Percentiles rank a stretch among this genome's conserved stretches.
phyloP scores from a whole-genome alignment of 192 early-diverging fungal species.

The Ramicandelaber brevisporus region DNA sequence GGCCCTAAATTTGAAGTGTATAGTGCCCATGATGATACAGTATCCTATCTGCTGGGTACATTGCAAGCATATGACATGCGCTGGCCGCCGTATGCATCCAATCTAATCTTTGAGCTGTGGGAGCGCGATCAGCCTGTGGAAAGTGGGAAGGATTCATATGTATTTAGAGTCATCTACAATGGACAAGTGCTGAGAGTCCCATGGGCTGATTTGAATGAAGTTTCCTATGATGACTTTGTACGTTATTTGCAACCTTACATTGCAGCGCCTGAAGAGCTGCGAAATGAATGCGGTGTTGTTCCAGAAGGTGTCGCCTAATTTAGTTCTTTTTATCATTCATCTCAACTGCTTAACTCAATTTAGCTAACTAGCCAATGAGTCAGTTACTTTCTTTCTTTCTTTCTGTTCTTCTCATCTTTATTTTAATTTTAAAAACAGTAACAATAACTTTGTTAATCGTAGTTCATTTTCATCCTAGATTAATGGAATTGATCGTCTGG shows the following conservation, averaged over 20 bases:
- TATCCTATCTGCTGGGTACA: constrained; percentile 13
- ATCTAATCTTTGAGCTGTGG: constrained; percentile 24
- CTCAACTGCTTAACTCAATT: too few relatives aligned
- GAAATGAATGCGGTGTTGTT: too few relatives aligned
- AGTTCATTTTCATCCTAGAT: too few relatives aligned
- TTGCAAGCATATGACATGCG: constrained; percentile 11
- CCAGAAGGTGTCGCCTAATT: too few relatives aligned
- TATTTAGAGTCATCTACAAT: constrained; percentile 26
- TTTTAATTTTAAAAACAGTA: too few relatives aligned
- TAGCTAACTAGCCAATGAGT: too few relatives aligned
- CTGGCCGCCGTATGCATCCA: constrained; percentile 27
- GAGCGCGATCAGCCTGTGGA: constrained; percentile 9
- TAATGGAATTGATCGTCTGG: too few relatives aligned
- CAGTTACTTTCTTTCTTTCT: too few relatives aligned
- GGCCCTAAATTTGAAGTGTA: constrained; percentile 16
- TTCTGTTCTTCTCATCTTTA: too few relatives aligned
- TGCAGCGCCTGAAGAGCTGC: too few relatives aligned
- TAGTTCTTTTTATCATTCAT: too few relatives aligned
- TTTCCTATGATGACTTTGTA: constrained; percentile 11
- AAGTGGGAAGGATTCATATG: constrained; percentile 7
- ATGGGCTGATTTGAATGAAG: constrained; percentile 16
- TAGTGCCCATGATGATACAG: constrained; percentile 21
- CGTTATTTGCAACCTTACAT: constrained; percentile 3
- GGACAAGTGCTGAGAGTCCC: constrained; percentile 13
- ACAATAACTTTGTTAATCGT: too few relatives aligned